Evolutionary conservation across 305 asterid species (phyloP).

Genomic region (Fraxinus velutina): DNA sequence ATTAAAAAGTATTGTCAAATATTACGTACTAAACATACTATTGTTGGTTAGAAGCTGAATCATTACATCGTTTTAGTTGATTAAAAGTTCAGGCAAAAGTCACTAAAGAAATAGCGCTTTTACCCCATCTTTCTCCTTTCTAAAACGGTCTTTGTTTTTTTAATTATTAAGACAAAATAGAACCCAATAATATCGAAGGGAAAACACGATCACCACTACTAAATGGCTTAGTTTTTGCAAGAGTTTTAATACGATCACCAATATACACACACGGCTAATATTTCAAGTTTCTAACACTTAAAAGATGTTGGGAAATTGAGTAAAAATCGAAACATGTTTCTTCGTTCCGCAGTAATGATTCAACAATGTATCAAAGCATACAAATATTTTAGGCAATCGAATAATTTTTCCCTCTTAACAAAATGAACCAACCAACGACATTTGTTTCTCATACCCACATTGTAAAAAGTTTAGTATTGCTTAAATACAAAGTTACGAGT

Average conservation of each 20-base stretch:
- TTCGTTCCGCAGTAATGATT: neutral
- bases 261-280: neutral
- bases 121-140: neutral
- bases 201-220: neutral
- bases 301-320: neutral
- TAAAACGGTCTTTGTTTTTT: neutral
- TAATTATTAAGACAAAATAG: neutral
- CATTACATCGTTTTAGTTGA: neutral
- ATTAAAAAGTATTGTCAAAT: neutral
- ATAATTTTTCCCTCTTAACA: neutral
- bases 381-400: neutral
- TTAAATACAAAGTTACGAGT: neutral
- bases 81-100: neutral
- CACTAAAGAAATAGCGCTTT: neutral
- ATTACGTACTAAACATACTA: neutral
- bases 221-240: neutral
- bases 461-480: neutral
- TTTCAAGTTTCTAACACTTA: neutral
- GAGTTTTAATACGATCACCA: neutral
- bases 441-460: neutral
- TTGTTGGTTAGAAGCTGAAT: neutral
- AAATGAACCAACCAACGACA: neutral
- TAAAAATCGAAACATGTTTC: neutral
- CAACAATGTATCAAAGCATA: neutral
- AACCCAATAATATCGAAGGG: neutral